Percentiles rank a stretch among this genome's conserved stretches.
Evolutionary conservation across 1,139 yeast species (phyloP).

Genomic region (Kodamaea sp.): DNA sequence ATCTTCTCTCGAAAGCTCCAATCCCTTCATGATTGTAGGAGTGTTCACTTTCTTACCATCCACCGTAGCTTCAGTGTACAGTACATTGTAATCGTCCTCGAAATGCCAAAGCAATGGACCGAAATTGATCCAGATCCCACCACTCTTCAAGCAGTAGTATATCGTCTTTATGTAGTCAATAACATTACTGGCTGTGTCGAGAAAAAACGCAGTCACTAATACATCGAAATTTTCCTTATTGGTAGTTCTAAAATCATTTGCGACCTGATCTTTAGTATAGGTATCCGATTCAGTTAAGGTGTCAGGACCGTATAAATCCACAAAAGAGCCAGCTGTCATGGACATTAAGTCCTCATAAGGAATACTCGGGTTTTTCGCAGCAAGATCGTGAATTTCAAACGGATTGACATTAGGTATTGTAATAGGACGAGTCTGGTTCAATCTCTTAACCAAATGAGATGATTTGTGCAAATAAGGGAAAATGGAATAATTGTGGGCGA

Average conservation of each 20-base stretch:
- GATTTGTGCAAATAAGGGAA: conserved; percentile 58
- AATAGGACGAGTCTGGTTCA: conserved; percentile 50
- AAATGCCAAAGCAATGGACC: conserved; percentile 90
- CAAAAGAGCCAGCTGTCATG: conserved; percentile 80
- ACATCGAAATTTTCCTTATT: conserved; percentile 49
- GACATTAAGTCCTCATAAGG: conserved; percentile 62
- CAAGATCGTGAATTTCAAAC: conserved; percentile 30
- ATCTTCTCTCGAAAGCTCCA: conserved; percentile 68
- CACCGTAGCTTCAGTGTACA: conserved; percentile 16
- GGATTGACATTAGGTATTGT: conserved; percentile 56
- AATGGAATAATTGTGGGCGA: conserved; percentile 39
- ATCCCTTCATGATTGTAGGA: conserved; percentile 48
- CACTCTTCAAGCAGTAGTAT: conserved; percentile 47
- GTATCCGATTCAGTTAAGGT: conserved; percentile 35
- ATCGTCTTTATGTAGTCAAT: conserved; percentile 68
- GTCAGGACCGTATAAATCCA: conserved; percentile 68
- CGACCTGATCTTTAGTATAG: conserved; percentile 38
- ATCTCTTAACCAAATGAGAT: conserved; percentile 47
- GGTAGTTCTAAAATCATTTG: conserved; percentile 41
- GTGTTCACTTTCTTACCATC: conserved; percentile 29
- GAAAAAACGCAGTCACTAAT: conserved; percentile 70
- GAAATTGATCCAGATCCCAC: conserved; percentile 77
- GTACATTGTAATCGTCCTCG: conserved; percentile 52
- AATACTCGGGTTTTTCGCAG: conserved; percentile 35
- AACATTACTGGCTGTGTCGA: conserved; percentile 77